These are phyloP conservation scores for Aspergillus nidulans DNA, from an alignment of 495 filamentous ascomycete species.

Conservation along the genomic window DNA sequence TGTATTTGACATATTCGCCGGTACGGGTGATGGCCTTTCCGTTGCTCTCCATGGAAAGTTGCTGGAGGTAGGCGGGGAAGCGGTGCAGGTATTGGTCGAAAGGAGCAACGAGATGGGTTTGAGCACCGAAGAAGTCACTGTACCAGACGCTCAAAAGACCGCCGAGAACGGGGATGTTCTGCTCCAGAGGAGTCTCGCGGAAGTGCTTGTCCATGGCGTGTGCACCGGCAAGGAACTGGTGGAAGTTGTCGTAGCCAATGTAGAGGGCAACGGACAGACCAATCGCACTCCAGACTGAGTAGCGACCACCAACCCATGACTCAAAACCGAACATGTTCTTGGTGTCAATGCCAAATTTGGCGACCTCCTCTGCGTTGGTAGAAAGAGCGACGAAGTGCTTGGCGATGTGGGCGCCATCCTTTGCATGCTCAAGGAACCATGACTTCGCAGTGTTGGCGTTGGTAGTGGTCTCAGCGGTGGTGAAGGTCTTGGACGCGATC, in stretches of 20 bases:
- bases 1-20: slow-evolving; percentile 92
- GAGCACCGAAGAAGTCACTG: slow-evolving; percentile 95
- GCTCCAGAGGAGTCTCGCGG: slow-evolving; percentile 77
- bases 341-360: slow-evolving; percentile 95
- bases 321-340: slow-evolving; percentile 99
- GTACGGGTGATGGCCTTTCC: slow-evolving; percentile 93
- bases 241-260: slow-evolving; percentile 96
- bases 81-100: slow-evolving; percentile 99
- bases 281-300: slow-evolving; percentile 98
- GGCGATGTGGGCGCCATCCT: slow-evolving; percentile 71
- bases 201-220: slow-evolving; percentile 99
- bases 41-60: slow-evolving; percentile 99
- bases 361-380: slow-evolving; percentile 91
- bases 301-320: slow-evolving; percentile 96
- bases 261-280: slow-evolving; percentile 90
- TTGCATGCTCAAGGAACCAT: slow-evolving; percentile 89
- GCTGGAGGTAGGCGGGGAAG: slow-evolving; percentile 98
- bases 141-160: slow-evolving; percentile 97
- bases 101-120: slow-evolving; percentile 94
- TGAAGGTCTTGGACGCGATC: slow-evolving; percentile 98
- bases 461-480: slow-evolving; percentile 92
- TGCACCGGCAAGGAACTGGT: slow-evolving; percentile 90
- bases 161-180: slow-evolving; percentile 92
- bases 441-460: slow-evolving; percentile 95
- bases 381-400: slow-evolving; percentile 99